A percentile compares a stretch with the other conserved stretches of the same genome.
Conservation (phyloP, 2,329 filamentous ascomycete species). For the Talaromyces sp. region DNA sequence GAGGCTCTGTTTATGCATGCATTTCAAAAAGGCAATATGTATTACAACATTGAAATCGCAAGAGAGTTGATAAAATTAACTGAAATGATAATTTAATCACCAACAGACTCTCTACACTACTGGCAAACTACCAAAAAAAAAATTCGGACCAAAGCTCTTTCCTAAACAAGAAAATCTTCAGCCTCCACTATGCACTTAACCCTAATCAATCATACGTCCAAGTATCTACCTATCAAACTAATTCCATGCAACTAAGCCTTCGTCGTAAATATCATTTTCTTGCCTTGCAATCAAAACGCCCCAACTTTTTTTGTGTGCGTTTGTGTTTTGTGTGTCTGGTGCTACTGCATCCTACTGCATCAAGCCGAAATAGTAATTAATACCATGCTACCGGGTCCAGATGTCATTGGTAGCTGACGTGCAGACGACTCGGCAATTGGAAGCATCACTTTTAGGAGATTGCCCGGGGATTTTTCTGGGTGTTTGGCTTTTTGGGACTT, state of each 20-base stretch:
- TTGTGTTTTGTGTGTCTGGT: neutral
- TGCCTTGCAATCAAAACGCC: neutral
- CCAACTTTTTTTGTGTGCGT: neutral
- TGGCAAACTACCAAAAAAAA: neutral
- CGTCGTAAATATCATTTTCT: no score
- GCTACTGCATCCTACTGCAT: neutral
- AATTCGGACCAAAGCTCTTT: neutral
- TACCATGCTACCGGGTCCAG: neutral
- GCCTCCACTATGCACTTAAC: no score
- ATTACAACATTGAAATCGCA: slow-evolving; percentile 3
- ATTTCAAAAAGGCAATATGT: neutral
- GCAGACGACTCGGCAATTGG: slow-evolving; percentile 9
- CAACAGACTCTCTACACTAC: neutral
- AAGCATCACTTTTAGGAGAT: slow-evolving; percentile 12
- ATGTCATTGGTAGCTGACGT: slow-evolving; percentile 9
- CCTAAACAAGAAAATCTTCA: neutral
- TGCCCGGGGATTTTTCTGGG: neutral
- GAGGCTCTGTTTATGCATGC: neutral
- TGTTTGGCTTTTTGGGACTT: neutral
- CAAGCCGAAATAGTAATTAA: neutral
- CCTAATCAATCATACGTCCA: no score
- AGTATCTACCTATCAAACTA: no score
- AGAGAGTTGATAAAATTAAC: neutral
- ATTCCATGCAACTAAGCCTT: no score
- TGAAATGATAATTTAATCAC: no score